Evolutionary conservation across 352 stramenopile genomes (phyloP).

Genomic region (Aphanomyces euteiches): DNA sequence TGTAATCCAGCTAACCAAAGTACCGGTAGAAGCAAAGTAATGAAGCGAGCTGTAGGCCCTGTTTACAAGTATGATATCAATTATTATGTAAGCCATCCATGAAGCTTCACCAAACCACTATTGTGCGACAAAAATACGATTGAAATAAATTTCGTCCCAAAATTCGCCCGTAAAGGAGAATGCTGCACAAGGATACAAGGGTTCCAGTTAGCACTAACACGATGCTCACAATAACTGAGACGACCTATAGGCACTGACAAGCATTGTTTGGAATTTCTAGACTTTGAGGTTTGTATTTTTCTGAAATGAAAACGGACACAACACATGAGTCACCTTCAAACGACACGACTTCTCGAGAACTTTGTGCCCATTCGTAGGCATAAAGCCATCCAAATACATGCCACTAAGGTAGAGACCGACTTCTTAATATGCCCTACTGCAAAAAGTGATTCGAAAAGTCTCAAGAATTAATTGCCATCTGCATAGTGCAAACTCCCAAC

Average conservation of each 20-base stretch:
- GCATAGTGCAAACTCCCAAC: not conserved
- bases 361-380: constrained; percentile 9
- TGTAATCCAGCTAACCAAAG: not conserved
- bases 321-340: constrained; percentile 10
- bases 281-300: not conserved
- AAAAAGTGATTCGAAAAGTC: not conserved
- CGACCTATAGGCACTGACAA: not conserved
- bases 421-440: not conserved
- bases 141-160: not conserved
- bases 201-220: not conserved
- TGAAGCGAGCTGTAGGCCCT: not conserved
- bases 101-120: not conserved
- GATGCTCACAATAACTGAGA: not conserved
- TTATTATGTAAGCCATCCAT: constrained; percentile 1
- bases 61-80: constrained; percentile 1
- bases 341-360: constrained; percentile 10
- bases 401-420: not conserved
- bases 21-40: not conserved
- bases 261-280: not conserved
- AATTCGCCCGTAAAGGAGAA: not conserved
- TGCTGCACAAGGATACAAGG: not conserved
- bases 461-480: not conserved
- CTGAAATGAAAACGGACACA: constrained; percentile 1
- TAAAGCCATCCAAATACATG: constrained; percentile 19
- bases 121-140: not conserved